phyloP scores from a whole-genome alignment of 139 green algal species.

The Gonium pectorale region DNA sequence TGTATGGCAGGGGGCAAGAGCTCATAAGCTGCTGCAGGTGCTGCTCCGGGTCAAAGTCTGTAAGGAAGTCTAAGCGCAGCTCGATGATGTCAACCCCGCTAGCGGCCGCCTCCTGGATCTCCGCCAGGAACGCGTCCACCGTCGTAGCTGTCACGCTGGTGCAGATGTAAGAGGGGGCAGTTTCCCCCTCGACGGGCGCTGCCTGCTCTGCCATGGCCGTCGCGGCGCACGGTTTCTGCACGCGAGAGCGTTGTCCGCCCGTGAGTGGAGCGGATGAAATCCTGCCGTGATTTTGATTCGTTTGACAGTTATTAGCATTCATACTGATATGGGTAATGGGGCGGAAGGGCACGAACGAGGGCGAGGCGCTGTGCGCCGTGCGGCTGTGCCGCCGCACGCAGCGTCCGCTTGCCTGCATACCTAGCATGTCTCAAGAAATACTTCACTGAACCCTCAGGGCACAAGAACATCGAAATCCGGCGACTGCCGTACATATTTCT shows the following conservation, averaged over 20 bases:
- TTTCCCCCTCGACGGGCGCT: not conserved
- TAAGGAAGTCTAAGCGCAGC: slow-evolving; percentile 90
- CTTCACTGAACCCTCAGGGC: no score
- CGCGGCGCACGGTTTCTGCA: no score
- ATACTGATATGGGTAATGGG: no score
- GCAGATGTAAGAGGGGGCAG: slow-evolving; percentile 62
- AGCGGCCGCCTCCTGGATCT: slow-evolving; percentile 73
- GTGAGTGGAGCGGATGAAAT: no score
- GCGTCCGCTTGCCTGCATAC: not conserved
- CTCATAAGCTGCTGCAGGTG: slow-evolving; percentile 78
- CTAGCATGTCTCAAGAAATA: no score
- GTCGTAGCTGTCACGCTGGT: slow-evolving; percentile 80
- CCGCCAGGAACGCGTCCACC: slow-evolving; percentile 70
- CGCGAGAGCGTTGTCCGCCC: no score
- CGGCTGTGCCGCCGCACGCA: slow-evolving; percentile 4
- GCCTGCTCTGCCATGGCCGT: slow-evolving; percentile 1
- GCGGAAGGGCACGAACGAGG: no score
- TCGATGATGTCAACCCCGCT: slow-evolving; percentile 87
- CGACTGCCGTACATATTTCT: no score
- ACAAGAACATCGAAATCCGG: no score
- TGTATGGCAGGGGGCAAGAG: slow-evolving; percentile 74
- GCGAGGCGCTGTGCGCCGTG: no score
- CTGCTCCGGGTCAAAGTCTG: slow-evolving; percentile 66
- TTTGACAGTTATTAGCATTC: no score
- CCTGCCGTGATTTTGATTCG: no score